Percentiles rank a stretch among this genome's conserved stretches.
phyloP scores from a whole-genome alignment of 177 flowering plant species.

The Viscum album region DNA sequence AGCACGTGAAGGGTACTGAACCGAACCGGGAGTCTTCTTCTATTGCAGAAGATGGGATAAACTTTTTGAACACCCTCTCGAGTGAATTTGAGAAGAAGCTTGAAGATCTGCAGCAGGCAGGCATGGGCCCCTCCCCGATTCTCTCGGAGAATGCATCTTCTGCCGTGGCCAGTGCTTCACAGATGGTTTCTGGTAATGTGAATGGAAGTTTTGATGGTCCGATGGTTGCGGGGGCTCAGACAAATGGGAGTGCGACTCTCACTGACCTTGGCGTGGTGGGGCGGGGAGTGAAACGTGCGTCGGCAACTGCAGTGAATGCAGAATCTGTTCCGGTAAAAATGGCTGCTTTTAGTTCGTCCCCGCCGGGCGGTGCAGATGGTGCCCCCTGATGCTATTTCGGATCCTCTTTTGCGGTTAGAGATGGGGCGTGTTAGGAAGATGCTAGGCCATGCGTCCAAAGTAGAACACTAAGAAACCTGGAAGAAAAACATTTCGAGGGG shows the following conservation, averaged over 20 bases:
- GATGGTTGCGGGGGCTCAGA: conserved; percentile 60
- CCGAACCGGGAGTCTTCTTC: conserved; percentile 21
- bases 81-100: conserved; percentile 87
- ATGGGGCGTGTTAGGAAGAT: too few relatives aligned
- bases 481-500: too few relatives aligned
- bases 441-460: too few relatives aligned
- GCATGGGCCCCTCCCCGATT: conserved; percentile 45
- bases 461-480: too few relatives aligned
- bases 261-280: conserved; percentile 94
- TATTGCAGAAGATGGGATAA: conserved; percentile 57
- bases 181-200: conserved; percentile 27
- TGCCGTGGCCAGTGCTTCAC: conserved; percentile 40
- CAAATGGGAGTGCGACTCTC: conserved; percentile 39
- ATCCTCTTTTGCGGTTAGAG: too few relatives aligned
- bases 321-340: conserved; percentile 46
- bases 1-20: conserved; percentile 33
- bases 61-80: conserved; percentile 46
- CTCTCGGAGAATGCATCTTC: conserved; percentile 32
- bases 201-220: conserved; percentile 46
- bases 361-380: conserved; percentile 27
- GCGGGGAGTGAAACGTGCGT: conserved; percentile 81
- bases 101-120: conserved; percentile 77
- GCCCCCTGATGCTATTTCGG: conserved; percentile 20
- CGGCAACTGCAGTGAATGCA: conserved; percentile 24
- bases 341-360: conserved; percentile 28